Conservation (phyloP, 352 stramenopile genomes). For the Globisporangium orthogonon region DNA sequence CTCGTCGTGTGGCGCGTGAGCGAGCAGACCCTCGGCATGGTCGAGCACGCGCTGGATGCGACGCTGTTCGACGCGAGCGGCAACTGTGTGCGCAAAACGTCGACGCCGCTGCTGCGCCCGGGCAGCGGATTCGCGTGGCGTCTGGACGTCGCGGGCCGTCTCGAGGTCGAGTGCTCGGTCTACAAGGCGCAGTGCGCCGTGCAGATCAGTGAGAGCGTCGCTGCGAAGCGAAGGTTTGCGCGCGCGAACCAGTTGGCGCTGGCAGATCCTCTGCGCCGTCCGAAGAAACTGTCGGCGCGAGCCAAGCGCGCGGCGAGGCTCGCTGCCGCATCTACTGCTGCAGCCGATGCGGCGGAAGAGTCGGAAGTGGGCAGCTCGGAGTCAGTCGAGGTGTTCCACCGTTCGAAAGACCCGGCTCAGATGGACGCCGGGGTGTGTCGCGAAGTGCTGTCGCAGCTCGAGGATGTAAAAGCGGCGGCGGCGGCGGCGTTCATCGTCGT, state of each 20-base stretch:
- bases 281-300: constrained; percentile 20
- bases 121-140: constrained; percentile 28
- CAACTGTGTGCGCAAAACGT: constrained; percentile 6
- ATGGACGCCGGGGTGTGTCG: constrained; percentile 45
- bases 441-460: constrained; percentile 45
- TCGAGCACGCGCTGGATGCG: constrained; percentile 32
- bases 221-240: constrained; percentile 9
- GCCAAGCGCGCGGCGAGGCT: constrained; percentile 11
- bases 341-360: constrained; percentile 1
- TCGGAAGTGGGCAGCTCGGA: constrained; percentile 2
- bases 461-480: constrained; percentile 25
- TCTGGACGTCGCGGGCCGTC: constrained; percentile 17
- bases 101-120: constrained; percentile 18
- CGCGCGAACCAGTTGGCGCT: constrained; percentile 9
- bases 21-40: constrained; percentile 22
- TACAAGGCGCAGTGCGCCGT: constrained; percentile 29
- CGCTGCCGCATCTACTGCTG: neutral
- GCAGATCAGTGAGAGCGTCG: constrained; percentile 10
- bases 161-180: constrained; percentile 26
- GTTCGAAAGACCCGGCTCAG: constrained; percentile 25
- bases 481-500: constrained; percentile 38
- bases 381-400: constrained; percentile 33
- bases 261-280: constrained; percentile 4
- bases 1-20: constrained; percentile 35
- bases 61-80: constrained; percentile 11